phyloP scores from a whole-genome alignment of 139 green algal genomes.

The Eudorina sp. region DNA sequence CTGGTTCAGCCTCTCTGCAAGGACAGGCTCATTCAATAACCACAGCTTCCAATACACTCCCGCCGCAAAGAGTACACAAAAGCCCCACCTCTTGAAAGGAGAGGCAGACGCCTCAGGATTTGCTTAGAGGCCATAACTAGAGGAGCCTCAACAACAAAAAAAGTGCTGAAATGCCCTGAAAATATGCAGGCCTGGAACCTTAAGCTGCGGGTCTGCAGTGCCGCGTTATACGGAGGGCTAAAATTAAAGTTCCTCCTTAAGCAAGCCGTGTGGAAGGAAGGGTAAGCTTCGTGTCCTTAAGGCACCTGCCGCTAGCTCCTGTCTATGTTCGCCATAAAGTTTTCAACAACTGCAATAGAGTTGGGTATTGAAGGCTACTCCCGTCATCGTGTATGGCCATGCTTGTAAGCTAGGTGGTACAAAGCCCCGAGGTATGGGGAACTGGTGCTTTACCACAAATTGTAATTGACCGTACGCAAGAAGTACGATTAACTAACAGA shows the following conservation, averaged over 20 bases:
- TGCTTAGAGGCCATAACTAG: constrained; percentile 38
- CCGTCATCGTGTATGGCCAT: not conserved
- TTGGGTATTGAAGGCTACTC: not conserved
- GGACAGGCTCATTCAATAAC: too few species aligned
- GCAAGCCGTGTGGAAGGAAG: not conserved
- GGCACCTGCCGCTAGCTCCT: not conserved
- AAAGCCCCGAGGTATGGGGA: too few species aligned
- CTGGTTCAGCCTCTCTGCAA: constrained; percentile 23
- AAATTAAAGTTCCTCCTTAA: not conserved
- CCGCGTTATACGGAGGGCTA: not conserved
- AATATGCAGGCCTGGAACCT: not conserved
- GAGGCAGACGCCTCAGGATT: constrained; percentile 25
- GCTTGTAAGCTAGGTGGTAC: too few species aligned
- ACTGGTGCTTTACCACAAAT: too few species aligned
- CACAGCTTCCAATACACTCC: too few species aligned
- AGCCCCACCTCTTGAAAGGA: constrained; percentile 17
- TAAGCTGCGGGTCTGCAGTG: not conserved
- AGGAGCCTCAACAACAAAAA: not conserved
- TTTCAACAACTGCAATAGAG: not conserved
- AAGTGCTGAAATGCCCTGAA: not conserved
- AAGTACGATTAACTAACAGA: too few species aligned
- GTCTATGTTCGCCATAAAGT: not conserved
- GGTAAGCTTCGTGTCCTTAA: not conserved
- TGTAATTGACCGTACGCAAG: too few species aligned
- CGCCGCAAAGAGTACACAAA: not conserved